Evolutionary conservation across 1,284 basidiomycete genomes (phyloP).

Genomic region (Amylostereum areolatum): DNA sequence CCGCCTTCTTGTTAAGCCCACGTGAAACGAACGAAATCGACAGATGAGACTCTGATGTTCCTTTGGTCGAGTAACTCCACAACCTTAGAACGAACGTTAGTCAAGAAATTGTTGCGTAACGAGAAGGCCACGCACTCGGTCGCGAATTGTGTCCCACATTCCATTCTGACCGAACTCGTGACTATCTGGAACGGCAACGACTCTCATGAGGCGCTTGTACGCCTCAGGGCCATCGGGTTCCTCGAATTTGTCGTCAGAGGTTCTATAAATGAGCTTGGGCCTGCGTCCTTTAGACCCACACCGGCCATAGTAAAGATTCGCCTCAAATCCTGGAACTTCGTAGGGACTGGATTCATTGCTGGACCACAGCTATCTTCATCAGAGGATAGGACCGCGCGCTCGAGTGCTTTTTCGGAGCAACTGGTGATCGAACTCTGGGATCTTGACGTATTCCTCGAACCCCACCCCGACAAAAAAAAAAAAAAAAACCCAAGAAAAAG

Average conservation of each 20-base stretch:
- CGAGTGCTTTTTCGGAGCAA: no score
- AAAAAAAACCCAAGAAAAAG: no score
- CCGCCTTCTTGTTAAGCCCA: slow-evolving; percentile 21
- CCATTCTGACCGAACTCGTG: slow-evolving; percentile 25
- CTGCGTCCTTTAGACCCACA: slow-evolving; percentile 22
- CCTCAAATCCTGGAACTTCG: slow-evolving; percentile 18
- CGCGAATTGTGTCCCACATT: slow-evolving; percentile 20
- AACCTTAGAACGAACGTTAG: slow-evolving; percentile 23
- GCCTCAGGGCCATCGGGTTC: slow-evolving; percentile 26
- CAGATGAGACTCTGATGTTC: slow-evolving; percentile 18
- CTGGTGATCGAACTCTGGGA: no score
- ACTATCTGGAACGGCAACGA: slow-evolving; percentile 25
- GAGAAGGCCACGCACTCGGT: slow-evolving; percentile 22
- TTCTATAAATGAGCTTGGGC: slow-evolving; percentile 33
- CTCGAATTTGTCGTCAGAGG: slow-evolving; percentile 26
- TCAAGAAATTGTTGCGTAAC: slow-evolving; percentile 13
- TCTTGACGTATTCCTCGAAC: no score
- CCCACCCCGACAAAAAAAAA: no score
- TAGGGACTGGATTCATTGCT: slow-evolving; percentile 9
- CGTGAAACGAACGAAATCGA: slow-evolving; percentile 29
- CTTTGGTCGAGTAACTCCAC: slow-evolving; percentile 19
- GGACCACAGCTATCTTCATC: slow-evolving; percentile 9
- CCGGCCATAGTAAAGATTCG: slow-evolving; percentile 27
- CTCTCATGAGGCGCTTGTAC: slow-evolving; percentile 25
- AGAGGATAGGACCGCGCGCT: background rate